A percentile compares a stretch with the other conserved stretches of the same genome.
Evolutionary conservation across 495 filamentous ascomycete species (phyloP).

Genomic region (Pyrenula aspistea): DNA sequence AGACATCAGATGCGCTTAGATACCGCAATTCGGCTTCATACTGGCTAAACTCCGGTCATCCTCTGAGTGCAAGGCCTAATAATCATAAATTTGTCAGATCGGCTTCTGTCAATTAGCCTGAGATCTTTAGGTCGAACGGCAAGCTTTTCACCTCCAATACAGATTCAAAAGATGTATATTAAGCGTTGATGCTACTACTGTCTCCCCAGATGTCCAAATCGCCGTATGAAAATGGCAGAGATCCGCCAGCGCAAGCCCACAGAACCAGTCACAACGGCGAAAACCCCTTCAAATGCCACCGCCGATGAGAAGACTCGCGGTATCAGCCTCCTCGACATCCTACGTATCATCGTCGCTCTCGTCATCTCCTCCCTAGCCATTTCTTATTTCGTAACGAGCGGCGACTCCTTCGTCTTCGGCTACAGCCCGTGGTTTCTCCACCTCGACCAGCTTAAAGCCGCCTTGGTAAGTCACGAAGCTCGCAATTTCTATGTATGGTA

Average conservation of each 20-base stretch:
- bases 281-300: conserved; percentile 4
- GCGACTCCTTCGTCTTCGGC: conserved; percentile 54
- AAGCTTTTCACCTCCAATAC: too few relatives aligned
- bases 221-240: conserved; percentile 19
- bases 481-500: conserved; percentile 12
- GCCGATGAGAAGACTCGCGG: conserved; percentile 11
- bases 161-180: too few relatives aligned
- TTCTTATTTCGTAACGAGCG: conserved; percentile 69
- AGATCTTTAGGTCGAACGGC: too few relatives aligned
- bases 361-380: conserved; percentile 55
- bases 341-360: conserved; percentile 61
- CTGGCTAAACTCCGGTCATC: too few relatives aligned
- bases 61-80: too few relatives aligned
- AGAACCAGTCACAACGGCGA: conserved; percentile 5
- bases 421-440: conserved; percentile 60
- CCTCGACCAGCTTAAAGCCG: conserved; percentile 45
- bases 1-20: too few relatives aligned
- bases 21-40: too few relatives aligned
- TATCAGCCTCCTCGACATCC: conserved; percentile 56
- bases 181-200: too few relatives aligned
- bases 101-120: too few relatives aligned
- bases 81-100: too few relatives aligned
- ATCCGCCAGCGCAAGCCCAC: conserved; percentile 23
- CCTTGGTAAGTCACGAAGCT: conserved; percentile 36
- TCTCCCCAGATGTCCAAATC: not conserved